phyloP scores from a whole-genome alignment of 257 asterid genomes.

The Nicotiana otophora region DNA sequence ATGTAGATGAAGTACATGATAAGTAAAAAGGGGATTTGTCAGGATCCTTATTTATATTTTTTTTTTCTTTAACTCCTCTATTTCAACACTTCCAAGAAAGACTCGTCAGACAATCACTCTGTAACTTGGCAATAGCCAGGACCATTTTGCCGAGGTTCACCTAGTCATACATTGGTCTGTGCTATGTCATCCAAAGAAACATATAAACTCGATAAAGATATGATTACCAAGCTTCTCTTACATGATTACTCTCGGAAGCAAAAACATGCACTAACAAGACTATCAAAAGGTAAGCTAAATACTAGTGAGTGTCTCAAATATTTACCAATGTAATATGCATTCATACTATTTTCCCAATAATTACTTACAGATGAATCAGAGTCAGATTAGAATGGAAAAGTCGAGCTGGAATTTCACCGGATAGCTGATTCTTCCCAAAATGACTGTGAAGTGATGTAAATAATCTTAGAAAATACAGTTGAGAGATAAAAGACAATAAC shows the following conservation, averaged over 20 bases:
- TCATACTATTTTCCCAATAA: neutral
- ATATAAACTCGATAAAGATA: no score
- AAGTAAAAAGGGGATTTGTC: no score
- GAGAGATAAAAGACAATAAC: neutral
- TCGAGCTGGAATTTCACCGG: slow-evolving; percentile 66
- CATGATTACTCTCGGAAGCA: neutral
- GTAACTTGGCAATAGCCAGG: no score
- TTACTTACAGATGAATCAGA: slow-evolving; percentile 79
- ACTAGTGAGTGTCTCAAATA: neutral
- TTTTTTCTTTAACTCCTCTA: no score
- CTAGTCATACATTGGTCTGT: no score
- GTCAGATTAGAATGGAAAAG: slow-evolving; percentile 54
- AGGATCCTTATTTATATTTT: no score
- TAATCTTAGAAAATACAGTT: slow-evolving; percentile 4
- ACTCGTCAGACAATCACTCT: no score
- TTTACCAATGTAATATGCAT: neutral
- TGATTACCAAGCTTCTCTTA: neutral
- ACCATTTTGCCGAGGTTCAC: no score
- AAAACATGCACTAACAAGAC: neutral
- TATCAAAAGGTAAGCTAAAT: neutral
- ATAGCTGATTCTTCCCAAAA: slow-evolving; percentile 65
- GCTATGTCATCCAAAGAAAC: no score
- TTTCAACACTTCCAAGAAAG: no score
- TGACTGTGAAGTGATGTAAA: slow-evolving; percentile 47
- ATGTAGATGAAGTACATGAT: no score